phyloP scores from a whole-genome alignment of 495 filamentous ascomycete species.

The Parachaetomium inaequale region DNA sequence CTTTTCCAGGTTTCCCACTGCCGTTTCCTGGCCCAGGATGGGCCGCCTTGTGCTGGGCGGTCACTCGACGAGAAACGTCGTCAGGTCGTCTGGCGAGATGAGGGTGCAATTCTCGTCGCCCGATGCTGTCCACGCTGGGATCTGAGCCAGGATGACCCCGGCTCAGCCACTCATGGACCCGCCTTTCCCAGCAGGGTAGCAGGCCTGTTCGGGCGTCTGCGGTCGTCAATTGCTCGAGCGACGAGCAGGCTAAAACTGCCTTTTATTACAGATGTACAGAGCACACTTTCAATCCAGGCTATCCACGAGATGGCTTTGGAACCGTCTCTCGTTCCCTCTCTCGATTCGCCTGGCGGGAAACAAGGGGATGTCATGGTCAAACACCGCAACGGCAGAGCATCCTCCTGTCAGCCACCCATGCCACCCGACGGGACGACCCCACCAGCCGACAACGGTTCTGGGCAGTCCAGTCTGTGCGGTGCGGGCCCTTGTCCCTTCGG shows the following conservation, averaged over 20 bases:
- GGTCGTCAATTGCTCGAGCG: neutral
- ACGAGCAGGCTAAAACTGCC: neutral
- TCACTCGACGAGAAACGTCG: neutral
- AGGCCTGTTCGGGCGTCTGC: neutral
- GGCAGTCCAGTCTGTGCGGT: neutral
- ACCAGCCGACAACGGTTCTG: neutral
- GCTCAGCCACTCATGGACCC: neutral
- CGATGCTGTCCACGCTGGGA: neutral
- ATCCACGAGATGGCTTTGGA: neutral
- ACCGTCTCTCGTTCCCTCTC: neutral
- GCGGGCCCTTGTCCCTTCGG: no score
- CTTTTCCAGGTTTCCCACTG: no score
- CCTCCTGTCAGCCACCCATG: neutral
- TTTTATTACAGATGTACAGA: neutral
- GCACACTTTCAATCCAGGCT: no score
- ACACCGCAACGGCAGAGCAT: neutral
- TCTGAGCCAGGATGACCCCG: conserved; percentile 4
- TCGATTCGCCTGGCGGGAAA: neutral
- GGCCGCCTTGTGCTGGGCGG: neutral
- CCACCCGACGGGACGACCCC: neutral
- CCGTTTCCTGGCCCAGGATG: neutral
- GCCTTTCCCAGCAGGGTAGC: neutral
- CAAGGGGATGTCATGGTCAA: neutral
- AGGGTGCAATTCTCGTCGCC: neutral
- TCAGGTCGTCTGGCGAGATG: neutral